Percentiles rank a stretch among this genome's conserved stretches.
phyloP scores from a whole-genome alignment of 2,329 filamentous ascomycete genomes.

The Sporothrix phasma region DNA sequence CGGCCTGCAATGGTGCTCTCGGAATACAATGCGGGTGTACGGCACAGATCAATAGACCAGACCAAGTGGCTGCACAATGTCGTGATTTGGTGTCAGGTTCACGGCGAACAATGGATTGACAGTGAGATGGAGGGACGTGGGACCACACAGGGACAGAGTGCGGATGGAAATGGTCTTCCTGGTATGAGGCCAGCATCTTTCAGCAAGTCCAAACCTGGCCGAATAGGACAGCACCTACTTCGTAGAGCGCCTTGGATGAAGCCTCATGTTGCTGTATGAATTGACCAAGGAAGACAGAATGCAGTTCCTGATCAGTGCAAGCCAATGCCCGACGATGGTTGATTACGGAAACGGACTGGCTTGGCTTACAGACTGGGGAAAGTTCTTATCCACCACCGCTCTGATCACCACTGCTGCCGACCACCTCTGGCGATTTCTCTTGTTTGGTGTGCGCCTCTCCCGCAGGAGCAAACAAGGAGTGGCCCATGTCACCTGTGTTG shows the following conservation, averaged over 20 bases:
- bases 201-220: not conserved
- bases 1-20: not conserved
- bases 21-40: not conserved
- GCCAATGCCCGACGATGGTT: not conserved
- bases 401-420: not conserved
- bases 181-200: not conserved
- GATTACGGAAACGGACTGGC: not conserved
- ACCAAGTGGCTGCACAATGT: no score
- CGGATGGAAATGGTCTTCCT: not conserved
- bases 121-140: not conserved
- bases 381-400: not conserved
- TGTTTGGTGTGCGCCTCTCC: not conserved
- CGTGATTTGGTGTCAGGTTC: not conserved
- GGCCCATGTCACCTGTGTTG: not conserved
- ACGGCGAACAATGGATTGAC: not conserved
- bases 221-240: not conserved
- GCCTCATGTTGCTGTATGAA: not conserved
- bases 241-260: not conserved
- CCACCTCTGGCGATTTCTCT: not conserved
- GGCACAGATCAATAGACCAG: not conserved
- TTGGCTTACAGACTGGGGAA: conserved; percentile 2
- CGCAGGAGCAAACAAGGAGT: not conserved
- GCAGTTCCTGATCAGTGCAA: not conserved
- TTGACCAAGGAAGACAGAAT: no score
- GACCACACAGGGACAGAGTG: not conserved